Evolutionary conservation across 169 alveolate species (phyloP).

Genomic region (Haemoproteus tartakovskyi): DNA sequence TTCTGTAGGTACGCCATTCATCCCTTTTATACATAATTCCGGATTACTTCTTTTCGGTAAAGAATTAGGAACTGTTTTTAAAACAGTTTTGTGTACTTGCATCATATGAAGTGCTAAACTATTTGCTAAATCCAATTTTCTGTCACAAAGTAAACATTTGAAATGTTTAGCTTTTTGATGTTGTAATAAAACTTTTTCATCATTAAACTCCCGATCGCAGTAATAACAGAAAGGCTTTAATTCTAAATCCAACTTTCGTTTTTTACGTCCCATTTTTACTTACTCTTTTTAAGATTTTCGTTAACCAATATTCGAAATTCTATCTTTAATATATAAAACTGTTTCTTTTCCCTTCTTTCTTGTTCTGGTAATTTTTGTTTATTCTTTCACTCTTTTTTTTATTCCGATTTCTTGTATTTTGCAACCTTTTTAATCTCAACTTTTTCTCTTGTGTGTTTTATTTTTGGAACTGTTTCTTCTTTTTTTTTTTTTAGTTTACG

Average conservation of each 20-base stretch:
- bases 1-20: constrained; percentile 95
- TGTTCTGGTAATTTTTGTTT: no score
- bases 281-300: no score
- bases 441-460: no score
- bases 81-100: constrained; percentile 91
- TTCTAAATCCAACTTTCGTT: constrained; percentile 86
- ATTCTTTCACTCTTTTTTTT: no score
- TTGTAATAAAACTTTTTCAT: constrained; percentile 93
- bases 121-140: constrained; percentile 94
- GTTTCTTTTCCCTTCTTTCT: no score
- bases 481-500: no score
- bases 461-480: no score
- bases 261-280: constrained; percentile 93
- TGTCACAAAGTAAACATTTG: constrained; percentile 91
- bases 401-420: no score
- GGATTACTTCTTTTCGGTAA: constrained; percentile 93
- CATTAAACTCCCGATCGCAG: constrained; percentile 96
- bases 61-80: constrained; percentile 94
- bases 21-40: constrained; percentile 93
- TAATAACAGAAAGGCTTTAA: constrained; percentile 97
- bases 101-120: constrained; percentile 87
- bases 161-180: constrained; percentile 98
- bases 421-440: no score
- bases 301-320: no score
- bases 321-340: no score